Evolutionary conservation across 768 basidiomycete genomes (phyloP).

Genomic region (Boletus coccyginus): DNA sequence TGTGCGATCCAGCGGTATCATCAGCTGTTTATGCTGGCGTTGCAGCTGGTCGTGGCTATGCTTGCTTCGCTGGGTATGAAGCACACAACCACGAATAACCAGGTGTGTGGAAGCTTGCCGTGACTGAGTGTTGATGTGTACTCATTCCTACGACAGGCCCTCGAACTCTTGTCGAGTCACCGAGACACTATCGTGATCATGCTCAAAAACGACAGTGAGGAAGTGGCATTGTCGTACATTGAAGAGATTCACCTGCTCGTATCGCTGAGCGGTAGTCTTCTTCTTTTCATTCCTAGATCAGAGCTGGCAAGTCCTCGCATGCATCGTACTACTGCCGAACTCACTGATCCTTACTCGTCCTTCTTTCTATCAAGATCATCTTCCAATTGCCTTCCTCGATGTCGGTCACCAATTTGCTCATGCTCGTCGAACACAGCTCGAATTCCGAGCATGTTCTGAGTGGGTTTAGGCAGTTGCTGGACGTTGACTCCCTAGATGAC

Average conservation of each 20-base stretch:
- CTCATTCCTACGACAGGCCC: constrained; percentile 6
- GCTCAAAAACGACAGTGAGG: constrained; percentile 71
- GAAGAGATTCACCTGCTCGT: constrained; percentile 82
- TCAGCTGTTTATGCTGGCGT: constrained; percentile 81
- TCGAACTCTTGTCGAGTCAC: constrained; percentile 81
- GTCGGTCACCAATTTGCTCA: too few species aligned
- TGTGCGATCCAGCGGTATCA: constrained; percentile 88
- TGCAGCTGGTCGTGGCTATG: constrained; percentile 81
- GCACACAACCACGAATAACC: constrained; percentile 64
- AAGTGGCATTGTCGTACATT: constrained; percentile 60
- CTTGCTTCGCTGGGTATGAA: constrained; percentile 73
- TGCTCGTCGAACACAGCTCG: too few species aligned
- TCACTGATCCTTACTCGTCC: too few species aligned
- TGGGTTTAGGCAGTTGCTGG: too few species aligned
- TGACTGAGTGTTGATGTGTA: neutral
- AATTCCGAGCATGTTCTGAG: too few species aligned
- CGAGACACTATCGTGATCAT: constrained; percentile 81
- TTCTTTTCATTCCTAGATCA: constrained; percentile 68
- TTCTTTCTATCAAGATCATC: too few species aligned
- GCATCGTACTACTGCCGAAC: neutral
- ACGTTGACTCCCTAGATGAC: too few species aligned
- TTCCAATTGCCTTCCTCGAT: too few species aligned
- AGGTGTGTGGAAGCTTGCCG: constrained; percentile 41
- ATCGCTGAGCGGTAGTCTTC: constrained; percentile 62
- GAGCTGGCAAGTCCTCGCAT: constrained; percentile 61